These are phyloP conservation scores for Zizania latifolia DNA, from an alignment of 176 grass and related monocot species.

Conservation along the genomic window DNA sequence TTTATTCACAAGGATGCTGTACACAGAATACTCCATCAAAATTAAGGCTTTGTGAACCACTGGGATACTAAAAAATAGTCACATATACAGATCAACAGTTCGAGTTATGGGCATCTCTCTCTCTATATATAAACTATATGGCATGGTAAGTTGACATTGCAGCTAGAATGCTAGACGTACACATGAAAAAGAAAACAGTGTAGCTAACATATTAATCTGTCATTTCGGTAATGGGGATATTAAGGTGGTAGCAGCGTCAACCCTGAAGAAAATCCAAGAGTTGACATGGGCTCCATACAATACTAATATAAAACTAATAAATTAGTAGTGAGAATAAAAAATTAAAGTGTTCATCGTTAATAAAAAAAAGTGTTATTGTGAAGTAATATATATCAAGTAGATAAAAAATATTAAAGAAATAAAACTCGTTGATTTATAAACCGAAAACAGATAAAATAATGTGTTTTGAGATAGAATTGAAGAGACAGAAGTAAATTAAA, in stretches of 20 bases:
- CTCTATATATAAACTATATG: background rate
- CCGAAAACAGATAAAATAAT: too few relatives aligned
- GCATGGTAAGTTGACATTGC: conserved; percentile 34
- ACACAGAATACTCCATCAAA: background rate
- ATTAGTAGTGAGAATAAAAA: too few relatives aligned
- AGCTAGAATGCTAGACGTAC: background rate
- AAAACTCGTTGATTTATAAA: too few relatives aligned
- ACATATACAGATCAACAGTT: conserved; percentile 8
- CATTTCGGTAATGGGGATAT: conserved; percentile 12
- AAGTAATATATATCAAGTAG: too few relatives aligned
- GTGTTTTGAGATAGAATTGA: too few relatives aligned
- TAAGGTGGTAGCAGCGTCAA: conserved; percentile 42
- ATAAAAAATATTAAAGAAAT: too few relatives aligned
- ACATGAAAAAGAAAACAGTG: background rate
- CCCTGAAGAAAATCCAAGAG: conserved; percentile 53
- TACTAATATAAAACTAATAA: too few relatives aligned
- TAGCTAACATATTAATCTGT: conserved; percentile 19
- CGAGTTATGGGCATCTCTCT: conserved; percentile 1
- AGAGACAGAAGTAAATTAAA: too few relatives aligned
- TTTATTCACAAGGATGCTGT: background rate
- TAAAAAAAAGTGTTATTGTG: too few relatives aligned
- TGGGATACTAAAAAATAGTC: background rate
- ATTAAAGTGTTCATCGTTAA: too few relatives aligned
- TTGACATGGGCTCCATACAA: conserved; percentile 56
- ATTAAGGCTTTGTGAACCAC: background rate